Evolutionary conservation across 23 red algal genomes (phyloP), one percentile per base, ranked within the genome.

Genomic region (Gracilaria gracilis): DNA sequence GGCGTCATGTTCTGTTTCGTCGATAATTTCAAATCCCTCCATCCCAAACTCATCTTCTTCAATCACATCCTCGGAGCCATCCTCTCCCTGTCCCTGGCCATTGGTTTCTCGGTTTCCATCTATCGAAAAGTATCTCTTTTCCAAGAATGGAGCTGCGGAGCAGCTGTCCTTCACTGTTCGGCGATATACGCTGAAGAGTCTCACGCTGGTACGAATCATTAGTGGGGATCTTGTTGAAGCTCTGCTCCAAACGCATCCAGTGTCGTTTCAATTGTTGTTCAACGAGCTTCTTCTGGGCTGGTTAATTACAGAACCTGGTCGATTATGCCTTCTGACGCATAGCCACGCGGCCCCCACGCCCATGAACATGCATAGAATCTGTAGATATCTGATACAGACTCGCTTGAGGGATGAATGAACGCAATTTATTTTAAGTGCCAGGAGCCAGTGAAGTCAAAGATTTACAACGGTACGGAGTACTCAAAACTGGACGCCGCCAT

Each of bases 31-130:
- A 61, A 88, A 88, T 46, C 51, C 84, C 19, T 75, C 70, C 15
- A 88, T 58, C 9, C 84, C 84, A 32, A 88, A 88, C 24, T 72
- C 67, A 61, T 88, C 84, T 6, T 76, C 69, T 88, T 88, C 84
- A 51, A 55, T 37, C 28, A 77, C 8, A 1, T 9, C 27, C 4
- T 50, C 72, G 36, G 72, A 50, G 17, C 32, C 46, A 4, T 77
- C 36, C 9, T 74, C 69, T 46, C 14, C 69, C 39, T 15, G 0
- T 74, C 35, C 12, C 1, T 5, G 20, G 2, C 69, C 69, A 12
- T 74, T 74, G 36, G 5, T 46, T 24, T 9, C 69, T 13, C 39
- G 13, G 21, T 74, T 73, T 37, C 67, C 38, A 73, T 44, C 20
- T 1, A 35, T 19, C 8, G 35, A 2, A 20, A 73, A 73, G 17